Conservation (phyloP, 2,329 filamentous ascomycete genomes). For the Hypomyces perniciosus region DNA sequence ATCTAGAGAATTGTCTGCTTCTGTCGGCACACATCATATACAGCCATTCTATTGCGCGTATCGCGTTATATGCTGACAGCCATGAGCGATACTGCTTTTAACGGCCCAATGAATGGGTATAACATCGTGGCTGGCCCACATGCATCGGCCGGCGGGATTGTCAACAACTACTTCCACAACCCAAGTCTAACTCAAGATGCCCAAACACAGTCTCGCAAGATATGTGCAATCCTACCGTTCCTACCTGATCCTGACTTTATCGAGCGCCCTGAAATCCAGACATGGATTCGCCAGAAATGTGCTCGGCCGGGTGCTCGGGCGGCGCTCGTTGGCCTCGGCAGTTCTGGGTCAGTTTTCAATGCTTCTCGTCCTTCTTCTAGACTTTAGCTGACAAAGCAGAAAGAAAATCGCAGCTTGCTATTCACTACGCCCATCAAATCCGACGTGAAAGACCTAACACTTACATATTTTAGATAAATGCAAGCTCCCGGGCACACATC, state of each 20-base stretch:
- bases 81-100: too few relatives aligned
- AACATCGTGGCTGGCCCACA: too few relatives aligned
- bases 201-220: background rate
- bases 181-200: background rate
- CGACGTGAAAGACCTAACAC: background rate
- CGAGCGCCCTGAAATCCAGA: constrained; percentile 21
- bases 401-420: constrained; percentile 2
- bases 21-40: too few relatives aligned
- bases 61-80: too few relatives aligned
- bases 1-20: too few relatives aligned
- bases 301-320: constrained; percentile 16
- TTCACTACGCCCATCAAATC: background rate
- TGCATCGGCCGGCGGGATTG: too few relatives aligned
- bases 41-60: too few relatives aligned
- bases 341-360: constrained; percentile 20
- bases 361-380: background rate
- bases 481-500: background rate
- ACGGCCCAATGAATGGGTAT: too few relatives aligned
- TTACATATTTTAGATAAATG: background rate
- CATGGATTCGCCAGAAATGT: constrained; percentile 18
- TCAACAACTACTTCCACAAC: too few relatives aligned
- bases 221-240: constrained; percentile 21
- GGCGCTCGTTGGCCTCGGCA: constrained; percentile 30
- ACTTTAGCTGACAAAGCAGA: background rate
- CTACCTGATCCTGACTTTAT: constrained; percentile 27